Percentiles rank a stretch among this genome's conserved stretches.
These are phyloP conservation scores for Trichoderma atrobrunneum DNA, from an alignment of 2,329 filamentous ascomycete genomes.

Conservation along the genomic window DNA sequence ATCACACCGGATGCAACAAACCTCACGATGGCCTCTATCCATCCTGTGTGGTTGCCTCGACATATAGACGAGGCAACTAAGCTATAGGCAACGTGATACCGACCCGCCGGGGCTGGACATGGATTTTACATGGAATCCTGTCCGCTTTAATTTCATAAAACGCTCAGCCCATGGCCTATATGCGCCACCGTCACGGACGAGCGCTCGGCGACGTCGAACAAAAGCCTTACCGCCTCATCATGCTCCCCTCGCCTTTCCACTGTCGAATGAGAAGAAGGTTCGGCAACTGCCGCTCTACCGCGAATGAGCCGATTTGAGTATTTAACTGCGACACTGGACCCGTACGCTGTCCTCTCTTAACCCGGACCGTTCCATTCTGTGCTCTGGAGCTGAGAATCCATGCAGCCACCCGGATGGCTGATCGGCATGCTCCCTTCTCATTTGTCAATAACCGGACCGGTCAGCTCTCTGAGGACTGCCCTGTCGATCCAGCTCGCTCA, in stretches of 20 bases:
- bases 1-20: constrained; percentile 17
- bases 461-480: constrained; percentile 11
- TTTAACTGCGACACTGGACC: constrained; percentile 7
- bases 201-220: constrained; percentile 16
- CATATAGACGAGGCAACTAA: constrained; percentile 17
- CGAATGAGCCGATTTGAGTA: neutral
- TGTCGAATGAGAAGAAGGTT: neutral
- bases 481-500: constrained; percentile 1
- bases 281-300: neutral
- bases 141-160: neutral
- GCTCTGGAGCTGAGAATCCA: constrained; percentile 15
- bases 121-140: neutral
- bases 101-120: constrained; percentile 17
- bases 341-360: constrained; percentile 3
- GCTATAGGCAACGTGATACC: constrained; percentile 18
- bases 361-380: constrained; percentile 4
- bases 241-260: neutral
- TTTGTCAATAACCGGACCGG: constrained; percentile 21
- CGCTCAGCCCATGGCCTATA: neutral
- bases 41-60: constrained; percentile 17
- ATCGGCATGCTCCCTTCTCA: constrained; percentile 12
- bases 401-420: constrained; percentile 19
- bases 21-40: constrained; percentile 11
- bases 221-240: constrained; percentile 17
- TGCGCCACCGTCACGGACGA: constrained; percentile 14